Conservation (phyloP, 2,329 filamentous ascomycete species). For the Botrytis galanthina region DNA sequence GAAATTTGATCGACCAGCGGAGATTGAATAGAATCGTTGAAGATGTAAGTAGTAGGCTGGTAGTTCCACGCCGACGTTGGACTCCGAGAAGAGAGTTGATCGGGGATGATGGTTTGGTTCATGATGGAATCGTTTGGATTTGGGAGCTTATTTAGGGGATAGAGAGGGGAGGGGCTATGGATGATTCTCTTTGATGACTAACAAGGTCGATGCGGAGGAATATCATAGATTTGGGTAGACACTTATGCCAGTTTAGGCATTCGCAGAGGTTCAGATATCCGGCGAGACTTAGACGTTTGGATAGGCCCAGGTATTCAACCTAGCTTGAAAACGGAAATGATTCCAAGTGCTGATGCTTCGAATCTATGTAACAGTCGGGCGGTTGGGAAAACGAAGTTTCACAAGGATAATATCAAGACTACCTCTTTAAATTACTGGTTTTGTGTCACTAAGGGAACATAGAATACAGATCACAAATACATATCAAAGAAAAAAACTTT, state of each 20-base stretch:
- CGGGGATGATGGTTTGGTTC: background rate
- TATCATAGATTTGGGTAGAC: background rate
- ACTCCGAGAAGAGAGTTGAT: background rate
- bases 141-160: background rate
- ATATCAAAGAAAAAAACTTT: conserved; percentile 15
- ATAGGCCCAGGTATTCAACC: background rate
- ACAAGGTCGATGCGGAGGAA: background rate
- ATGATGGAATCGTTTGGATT: background rate
- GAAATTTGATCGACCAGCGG: too few species aligned
- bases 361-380: background rate
- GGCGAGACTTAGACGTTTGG: background rate
- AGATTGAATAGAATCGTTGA: rapidly evolving
- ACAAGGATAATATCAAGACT: background rate
- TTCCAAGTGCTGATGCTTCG: background rate
- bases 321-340: background rate
- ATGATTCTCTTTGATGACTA: background rate
- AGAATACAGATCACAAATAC: background rate
- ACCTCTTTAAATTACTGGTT: background rate
- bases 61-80: background rate
- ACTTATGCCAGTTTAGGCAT: background rate
- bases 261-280: background rate
- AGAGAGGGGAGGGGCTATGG: background rate
- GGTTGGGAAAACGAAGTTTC: background rate
- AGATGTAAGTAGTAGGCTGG: rapidly evolving
- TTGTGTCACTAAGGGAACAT: background rate